Base-by-base conservation (phyloP, 2,329 filamentous ascomycete genomes). In the Monosporascus sp. region DNA sequence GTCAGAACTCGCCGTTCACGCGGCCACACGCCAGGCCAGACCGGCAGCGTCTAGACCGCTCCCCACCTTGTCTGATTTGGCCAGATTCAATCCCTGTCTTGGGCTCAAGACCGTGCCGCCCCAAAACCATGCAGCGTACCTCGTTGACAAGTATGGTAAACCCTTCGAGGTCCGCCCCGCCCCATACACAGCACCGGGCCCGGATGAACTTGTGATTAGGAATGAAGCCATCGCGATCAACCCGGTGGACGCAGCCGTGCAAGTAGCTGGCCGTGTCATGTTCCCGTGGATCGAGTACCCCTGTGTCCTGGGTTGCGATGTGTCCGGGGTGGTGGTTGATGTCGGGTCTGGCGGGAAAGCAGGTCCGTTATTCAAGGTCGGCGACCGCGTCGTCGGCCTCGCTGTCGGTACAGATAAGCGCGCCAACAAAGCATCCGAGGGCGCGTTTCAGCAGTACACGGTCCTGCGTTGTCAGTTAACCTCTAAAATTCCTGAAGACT, bases 161-260 rank as follows among this genome's bases (percentile, higher is more conserved):
- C 60, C 69, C 2, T 60, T 77, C 5, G 53, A 69, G 35, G 69
- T 77, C 45, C 55, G 61, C 1, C 58, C 66, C 6, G 73, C 71
- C 4, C 68, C 72, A 1, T 70, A 69, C 45, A 68, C 66, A 0
- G 51, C 60, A 15, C 69, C 74, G 0, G 66, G 64, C 0, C 54
- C 62, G 1, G 64, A 66, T 31, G 64, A 77, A 52, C 61, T 78
- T 26, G 63, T 73, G 7, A 62, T 77, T 51, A 68, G 69, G 37
- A 72, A 71, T 46, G 51, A 55, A 20, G 71, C 71, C 14, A 58
- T 74, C 3, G 73, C 70, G 3, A 67, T 77, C 51, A 76, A 76
- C 54, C 70, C 71, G 1, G 64, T 76, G 18, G 74, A 77, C 58
- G 70, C 15, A 3, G 72, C 72, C 46, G 71, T 71, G 57, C 68